Evolutionary conservation across 805 yeast species (phyloP).

Genomic region (Suhomyces faveliae): DNA sequence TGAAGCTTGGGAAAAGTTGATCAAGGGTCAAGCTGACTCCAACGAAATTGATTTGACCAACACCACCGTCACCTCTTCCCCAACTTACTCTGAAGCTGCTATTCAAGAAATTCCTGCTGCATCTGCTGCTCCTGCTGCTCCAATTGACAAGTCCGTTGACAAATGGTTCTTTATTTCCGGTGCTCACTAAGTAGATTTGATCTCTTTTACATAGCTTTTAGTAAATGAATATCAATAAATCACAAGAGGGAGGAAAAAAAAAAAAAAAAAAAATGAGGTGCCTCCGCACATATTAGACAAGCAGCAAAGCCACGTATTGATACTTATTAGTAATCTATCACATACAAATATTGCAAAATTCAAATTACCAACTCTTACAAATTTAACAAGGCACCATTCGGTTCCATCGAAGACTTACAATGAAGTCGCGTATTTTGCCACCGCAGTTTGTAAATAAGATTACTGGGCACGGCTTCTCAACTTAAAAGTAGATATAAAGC

Average conservation of each 20-base stretch:
- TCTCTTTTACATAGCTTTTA: background rate
- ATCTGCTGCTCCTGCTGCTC: conserved; percentile 75
- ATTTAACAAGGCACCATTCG: background rate
- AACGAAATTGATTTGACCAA: conserved; percentile 71
- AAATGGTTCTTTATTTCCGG: conserved; percentile 98
- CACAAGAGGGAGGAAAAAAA: background rate
- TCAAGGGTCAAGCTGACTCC: conserved; percentile 44
- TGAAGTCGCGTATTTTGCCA: background rate
- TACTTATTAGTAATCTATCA: background rate
- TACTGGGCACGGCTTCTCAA: too few relatives aligned
- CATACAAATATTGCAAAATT: background rate
- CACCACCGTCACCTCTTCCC: conserved; percentile 62
- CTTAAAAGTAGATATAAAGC: background rate
- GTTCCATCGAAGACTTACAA: background rate
- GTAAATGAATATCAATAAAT: background rate
- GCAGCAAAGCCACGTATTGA: background rate
- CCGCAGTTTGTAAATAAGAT: background rate
- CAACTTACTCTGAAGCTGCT: conserved; percentile 47
- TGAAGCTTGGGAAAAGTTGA: conserved; percentile 62
- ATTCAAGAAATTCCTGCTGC: conserved; percentile 65
- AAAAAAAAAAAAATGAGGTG: background rate
- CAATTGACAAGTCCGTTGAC: conserved; percentile 94
- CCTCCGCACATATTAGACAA: background rate
- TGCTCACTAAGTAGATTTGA: conserved; percentile 41
- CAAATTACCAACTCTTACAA: background rate